Evolutionary conservation across 441 rosid species (phyloP).

Genomic region (Brassica hybrid): DNA sequence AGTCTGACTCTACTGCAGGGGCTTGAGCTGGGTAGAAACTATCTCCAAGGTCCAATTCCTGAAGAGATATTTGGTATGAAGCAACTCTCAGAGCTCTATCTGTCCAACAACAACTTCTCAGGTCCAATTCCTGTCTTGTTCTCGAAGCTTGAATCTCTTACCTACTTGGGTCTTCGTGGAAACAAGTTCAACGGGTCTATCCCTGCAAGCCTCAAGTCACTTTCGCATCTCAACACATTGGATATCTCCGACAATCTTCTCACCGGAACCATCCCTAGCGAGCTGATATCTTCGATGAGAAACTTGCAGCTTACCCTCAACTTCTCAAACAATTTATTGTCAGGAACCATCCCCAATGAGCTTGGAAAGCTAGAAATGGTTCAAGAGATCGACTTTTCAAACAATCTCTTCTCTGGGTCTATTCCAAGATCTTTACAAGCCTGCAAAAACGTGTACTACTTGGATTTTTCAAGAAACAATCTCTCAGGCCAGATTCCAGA

Average conservation of each 20-base stretch:
- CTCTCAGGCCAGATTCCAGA: conserved; percentile 61
- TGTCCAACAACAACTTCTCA: conserved; percentile 63
- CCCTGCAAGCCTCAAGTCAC: conserved; percentile 58
- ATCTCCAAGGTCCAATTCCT: conserved; percentile 65
- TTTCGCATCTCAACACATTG: conserved; percentile 51
- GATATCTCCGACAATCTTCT: conserved; percentile 79
- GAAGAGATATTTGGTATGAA: conserved; percentile 58
- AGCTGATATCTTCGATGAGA: conserved; percentile 50
- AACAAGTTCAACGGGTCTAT: conserved; percentile 77
- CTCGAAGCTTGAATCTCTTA: conserved; percentile 64
- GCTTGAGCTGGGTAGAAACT: conserved; percentile 52
- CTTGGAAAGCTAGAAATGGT: conserved; percentile 70
- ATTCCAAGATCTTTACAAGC: conserved; percentile 63
- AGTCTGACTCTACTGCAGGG: conserved; percentile 74
- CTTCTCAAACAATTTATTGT: conserved; percentile 66
- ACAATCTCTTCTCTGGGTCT: conserved; percentile 67
- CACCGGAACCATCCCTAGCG: conserved; percentile 59
- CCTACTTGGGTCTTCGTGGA: conserved; percentile 57
- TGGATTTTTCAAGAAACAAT: conserved; percentile 74
- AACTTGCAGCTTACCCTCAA: conserved; percentile 64
- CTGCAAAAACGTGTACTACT: conserved; percentile 68
- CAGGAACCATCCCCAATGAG: conserved; percentile 68
- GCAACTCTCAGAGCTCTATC: conserved; percentile 53
- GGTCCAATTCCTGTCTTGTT: conserved; percentile 60
- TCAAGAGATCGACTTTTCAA: conserved; percentile 79